Evolutionary conservation across 768 basidiomycete genomes (phyloP).

Genomic region (Astraeus odoratus): DNA sequence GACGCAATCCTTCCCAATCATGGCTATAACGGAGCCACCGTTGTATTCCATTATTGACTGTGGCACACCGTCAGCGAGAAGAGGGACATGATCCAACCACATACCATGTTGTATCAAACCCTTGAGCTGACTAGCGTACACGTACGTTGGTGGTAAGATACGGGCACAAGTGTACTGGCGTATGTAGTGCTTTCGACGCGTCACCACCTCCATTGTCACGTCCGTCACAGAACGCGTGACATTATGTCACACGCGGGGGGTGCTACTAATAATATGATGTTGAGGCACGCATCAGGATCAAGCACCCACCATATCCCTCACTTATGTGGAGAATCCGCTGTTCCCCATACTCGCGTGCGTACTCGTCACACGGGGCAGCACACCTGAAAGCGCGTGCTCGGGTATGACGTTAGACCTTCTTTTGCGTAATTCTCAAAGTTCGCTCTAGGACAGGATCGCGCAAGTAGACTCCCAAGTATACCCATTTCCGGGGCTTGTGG

Average conservation of each 20-base stretch:
- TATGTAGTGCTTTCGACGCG: conserved; percentile 15
- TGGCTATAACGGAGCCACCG: conserved; percentile 98
- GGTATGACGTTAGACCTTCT: conserved; percentile 7
- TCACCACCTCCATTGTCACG: too few species aligned
- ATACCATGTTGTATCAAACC: neutral
- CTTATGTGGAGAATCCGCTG: conserved; percentile 1
- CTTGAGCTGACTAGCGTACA: conserved; percentile 12
- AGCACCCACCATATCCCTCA: neutral
- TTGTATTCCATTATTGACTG: conserved; percentile 90
- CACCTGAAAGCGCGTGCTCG: conserved; percentile 13
- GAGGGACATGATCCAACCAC: neutral
- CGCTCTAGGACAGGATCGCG: conserved; percentile 46
- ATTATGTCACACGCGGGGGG: neutral
- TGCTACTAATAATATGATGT: too few species aligned
- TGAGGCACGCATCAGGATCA: too few species aligned
- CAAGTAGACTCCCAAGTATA: conserved; percentile 42
- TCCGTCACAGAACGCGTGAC: conserved; percentile 13
- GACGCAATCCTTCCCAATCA: conserved; percentile 98
- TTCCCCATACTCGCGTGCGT: neutral
- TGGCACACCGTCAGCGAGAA: neutral
- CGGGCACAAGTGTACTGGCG: neutral
- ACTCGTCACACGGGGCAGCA: conserved; percentile 7
- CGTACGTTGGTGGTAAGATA: neutral
- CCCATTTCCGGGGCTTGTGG: conserved; percentile 51
- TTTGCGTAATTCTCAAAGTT: neutral